Base-by-base conservation (phyloP, 192 early-diverging fungal genomes). In the Blastocladiella britannica region DNA sequence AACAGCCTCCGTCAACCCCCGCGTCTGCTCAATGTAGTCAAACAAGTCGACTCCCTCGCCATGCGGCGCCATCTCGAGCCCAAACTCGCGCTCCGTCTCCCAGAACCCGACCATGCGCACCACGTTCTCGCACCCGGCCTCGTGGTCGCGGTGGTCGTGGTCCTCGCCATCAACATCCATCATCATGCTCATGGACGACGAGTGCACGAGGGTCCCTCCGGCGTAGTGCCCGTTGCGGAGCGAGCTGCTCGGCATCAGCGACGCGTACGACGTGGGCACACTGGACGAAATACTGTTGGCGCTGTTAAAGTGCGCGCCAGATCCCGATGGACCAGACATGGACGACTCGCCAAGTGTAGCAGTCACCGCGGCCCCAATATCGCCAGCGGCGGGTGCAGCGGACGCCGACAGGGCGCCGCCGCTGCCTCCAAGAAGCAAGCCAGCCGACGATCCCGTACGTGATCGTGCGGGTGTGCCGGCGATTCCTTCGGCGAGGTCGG, bases 61-160 rank as follows among this genome's bases (percentile, higher is more conserved):
- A 54, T 76, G 76, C 5, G 75, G 53, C 9, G 58, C 68, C 75
- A 84, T 82, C 54, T 82, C 71, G 20, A 86, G 67, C 58, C 82
- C 83, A 55, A 78, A 85, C 61, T 78, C 72, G 54, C 82, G 74
- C 20, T 73, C 68, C 59, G 89, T 87, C 67, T 89, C 81, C 63
- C 82, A 84, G 58, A 73, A 78, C 54, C 85, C 85, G 54, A 79
- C 67, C 67, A 70, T 66, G 47, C 59, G 62, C 12, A 76, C 63
- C 52, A 77, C 66, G 52, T 72, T 59, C n/a, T 28, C 6, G 27
- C 27, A 20, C 18, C 20, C 3, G 26, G 28, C 18, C 18, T 26
- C 5, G 30, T 27, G 55, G n/a, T 51, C 20, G 30, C 61, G 60
- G 58, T 70, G 70, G 25, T 30, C 53, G 30, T 15, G 55, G 25